phyloP scores from a whole-genome alignment of 768 basidiomycete species.

The Suillus hirtellus region DNA sequence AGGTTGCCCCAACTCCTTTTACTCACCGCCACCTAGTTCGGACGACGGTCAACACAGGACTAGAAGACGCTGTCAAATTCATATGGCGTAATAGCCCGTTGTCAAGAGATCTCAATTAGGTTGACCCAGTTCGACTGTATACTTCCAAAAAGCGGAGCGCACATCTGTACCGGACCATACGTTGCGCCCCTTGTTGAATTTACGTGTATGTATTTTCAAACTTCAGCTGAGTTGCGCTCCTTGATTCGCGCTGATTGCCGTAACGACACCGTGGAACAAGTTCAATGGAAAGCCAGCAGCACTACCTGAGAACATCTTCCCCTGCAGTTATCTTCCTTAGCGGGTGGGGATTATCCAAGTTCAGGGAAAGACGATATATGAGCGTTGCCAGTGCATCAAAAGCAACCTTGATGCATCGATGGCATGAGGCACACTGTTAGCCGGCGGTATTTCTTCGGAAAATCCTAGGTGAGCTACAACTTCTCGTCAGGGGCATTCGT shows the following conservation, averaged over 20 bases:
- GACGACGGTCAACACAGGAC: neutral
- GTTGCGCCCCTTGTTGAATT: neutral
- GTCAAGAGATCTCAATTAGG: conserved; percentile 1
- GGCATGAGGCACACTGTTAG: neutral
- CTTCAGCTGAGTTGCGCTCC: neutral
- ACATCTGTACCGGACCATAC: neutral
- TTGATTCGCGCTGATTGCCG: neutral
- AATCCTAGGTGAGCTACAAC: neutral
- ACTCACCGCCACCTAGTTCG: neutral
- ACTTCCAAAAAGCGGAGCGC: neutral
- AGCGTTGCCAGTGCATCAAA: neutral
- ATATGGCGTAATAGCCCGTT: neutral
- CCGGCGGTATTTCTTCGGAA: neutral
- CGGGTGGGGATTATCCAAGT: neutral
- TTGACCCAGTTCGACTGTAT: neutral
- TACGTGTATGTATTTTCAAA: conserved; percentile 1
- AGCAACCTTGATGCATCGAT: neutral
- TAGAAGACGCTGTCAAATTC: neutral
- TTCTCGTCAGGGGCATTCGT: neutral
- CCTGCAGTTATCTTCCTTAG: neutral
- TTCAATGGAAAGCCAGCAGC: neutral
- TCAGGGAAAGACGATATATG: neutral
- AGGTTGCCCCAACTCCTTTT: neutral
- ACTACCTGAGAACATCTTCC: neutral
- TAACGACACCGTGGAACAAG: neutral